phyloP scores from a whole-genome alignment of 192 early-diverging fungal genomes.

The Coemansia sp. region DNA sequence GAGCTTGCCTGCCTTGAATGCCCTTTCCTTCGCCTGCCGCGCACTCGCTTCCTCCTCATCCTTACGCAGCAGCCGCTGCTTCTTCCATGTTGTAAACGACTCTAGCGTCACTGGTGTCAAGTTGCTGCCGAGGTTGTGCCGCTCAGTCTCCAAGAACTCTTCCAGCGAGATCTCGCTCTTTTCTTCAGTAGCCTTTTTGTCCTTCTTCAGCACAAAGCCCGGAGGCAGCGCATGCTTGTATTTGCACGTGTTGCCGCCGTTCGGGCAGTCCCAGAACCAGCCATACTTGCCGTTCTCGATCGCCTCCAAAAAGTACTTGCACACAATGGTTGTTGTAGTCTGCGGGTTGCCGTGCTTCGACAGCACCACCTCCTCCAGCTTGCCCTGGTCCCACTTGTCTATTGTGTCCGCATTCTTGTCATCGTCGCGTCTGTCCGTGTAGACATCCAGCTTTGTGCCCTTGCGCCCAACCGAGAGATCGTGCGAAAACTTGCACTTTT shows the following conservation, averaged over 20 bases:
- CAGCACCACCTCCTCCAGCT: slow-evolving; percentile 85
- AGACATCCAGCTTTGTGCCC: slow-evolving; percentile 87
- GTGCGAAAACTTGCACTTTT: slow-evolving; percentile 96
- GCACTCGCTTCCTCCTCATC: slow-evolving; percentile 66
- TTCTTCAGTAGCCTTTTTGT: slow-evolving; percentile 76
- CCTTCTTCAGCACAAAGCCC: slow-evolving; percentile 94
- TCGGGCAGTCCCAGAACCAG: slow-evolving; percentile 99
- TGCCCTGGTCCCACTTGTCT: slow-evolving; percentile 94
- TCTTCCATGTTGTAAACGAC: slow-evolving; percentile 92
- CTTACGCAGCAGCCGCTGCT: slow-evolving; percentile 69
- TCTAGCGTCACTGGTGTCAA: slow-evolving; percentile 94
- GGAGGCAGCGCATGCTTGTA: slow-evolving; percentile 96
- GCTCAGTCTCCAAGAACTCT: slow-evolving; percentile 97
- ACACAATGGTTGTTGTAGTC: slow-evolving; percentile 95
- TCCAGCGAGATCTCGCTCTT: slow-evolving; percentile 89
- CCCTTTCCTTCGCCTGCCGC: slow-evolving; percentile 79
- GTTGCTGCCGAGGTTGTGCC: slow-evolving; percentile 90
- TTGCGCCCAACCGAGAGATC: slow-evolving; percentile 89
- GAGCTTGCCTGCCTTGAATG: slow-evolving; percentile 82
- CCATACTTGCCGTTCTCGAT: slow-evolving; percentile 95
- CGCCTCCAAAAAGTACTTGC: slow-evolving; percentile 97
- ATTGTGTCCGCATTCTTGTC: slow-evolving; percentile 76
- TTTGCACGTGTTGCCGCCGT: slow-evolving; percentile 90
- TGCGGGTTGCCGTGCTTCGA: slow-evolving; percentile 81
- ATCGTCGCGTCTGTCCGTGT: slow-evolving; percentile 77